Conservation (phyloP, 305 asterid genomes). For the Fraxinus sp. region DNA sequence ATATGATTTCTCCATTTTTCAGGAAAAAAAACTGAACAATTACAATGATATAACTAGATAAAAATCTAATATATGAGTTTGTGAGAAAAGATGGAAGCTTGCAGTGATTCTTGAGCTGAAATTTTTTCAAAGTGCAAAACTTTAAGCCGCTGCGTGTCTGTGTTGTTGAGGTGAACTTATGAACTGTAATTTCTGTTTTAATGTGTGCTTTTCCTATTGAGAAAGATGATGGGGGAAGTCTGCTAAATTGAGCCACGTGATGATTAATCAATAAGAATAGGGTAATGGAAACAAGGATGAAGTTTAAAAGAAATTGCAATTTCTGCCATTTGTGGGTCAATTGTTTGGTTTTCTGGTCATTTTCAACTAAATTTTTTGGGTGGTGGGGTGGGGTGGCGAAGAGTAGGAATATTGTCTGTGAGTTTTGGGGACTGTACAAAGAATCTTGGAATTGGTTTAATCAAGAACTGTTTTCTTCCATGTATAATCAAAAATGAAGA, state of each 20-base stretch:
- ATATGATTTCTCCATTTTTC: no score
- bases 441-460: conserved; percentile 43
- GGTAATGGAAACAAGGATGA: conserved; percentile 32
- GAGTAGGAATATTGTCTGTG: conserved; percentile 15
- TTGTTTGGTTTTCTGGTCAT: conserved; percentile 31
- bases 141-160: conserved; percentile 2
- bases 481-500: not conserved
- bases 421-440: conserved; percentile 36
- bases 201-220: not conserved
- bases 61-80: not conserved
- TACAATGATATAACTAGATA: not conserved
- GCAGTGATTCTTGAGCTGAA: conserved; percentile 18
- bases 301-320: conserved; percentile 28
- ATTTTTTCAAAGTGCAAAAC: conserved; percentile 14
- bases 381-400: not conserved
- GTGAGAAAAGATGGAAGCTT: conserved; percentile 30
- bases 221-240: conserved; percentile 25
- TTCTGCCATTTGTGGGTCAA: conserved; percentile 34
- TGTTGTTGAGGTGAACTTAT: conserved; percentile 4
- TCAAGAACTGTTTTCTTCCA: conserved; percentile 27
- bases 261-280: conserved; percentile 39
- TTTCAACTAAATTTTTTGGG: conserved; percentile 16
- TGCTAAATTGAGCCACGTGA: conserved; percentile 41
- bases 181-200: not conserved
- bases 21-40: not conserved